Conservation (phyloP, 805 yeast species). For the Kluyveromyces siamensis region DNA sequence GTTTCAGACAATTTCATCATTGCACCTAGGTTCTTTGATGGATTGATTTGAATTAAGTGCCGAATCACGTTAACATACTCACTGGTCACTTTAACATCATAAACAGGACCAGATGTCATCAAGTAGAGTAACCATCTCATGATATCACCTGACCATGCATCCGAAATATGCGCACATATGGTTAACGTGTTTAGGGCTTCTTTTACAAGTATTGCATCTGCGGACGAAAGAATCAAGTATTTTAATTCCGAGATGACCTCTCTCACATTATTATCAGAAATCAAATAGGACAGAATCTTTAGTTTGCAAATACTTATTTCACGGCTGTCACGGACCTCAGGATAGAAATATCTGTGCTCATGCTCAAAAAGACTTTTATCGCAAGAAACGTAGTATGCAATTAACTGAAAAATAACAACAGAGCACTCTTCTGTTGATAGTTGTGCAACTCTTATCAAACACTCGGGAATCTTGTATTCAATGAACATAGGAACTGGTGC, state of each 20-base stretch:
- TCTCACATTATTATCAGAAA: conserved; percentile 43
- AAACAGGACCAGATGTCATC: conserved; percentile 25
- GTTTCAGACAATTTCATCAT: conserved; percentile 41
- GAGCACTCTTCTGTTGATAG: neutral
- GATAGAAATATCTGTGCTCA: conserved; percentile 40
- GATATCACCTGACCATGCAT: conserved; percentile 43
- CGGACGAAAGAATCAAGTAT: conserved; percentile 36
- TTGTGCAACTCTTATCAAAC: conserved; percentile 30
- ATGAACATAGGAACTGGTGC: conserved; percentile 46
- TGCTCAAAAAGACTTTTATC: conserved; percentile 29
- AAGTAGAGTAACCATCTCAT: conserved; percentile 56
- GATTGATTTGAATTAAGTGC: conserved; percentile 56
- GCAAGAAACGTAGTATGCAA: conserved; percentile 28
- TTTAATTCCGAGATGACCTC: conserved; percentile 53
- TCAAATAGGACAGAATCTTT: conserved; percentile 49
- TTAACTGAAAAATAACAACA: conserved; percentile 37
- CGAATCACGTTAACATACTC: conserved; percentile 70
- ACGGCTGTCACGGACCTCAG: conserved; percentile 46
- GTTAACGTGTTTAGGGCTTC: conserved; percentile 58
- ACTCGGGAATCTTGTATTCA: conserved; percentile 39
- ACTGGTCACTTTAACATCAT: conserved; percentile 34
- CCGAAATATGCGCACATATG: conserved; percentile 41
- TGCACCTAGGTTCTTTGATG: conserved; percentile 43
- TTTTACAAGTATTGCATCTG: conserved; percentile 23
- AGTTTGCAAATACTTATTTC: conserved; percentile 45